Evolutionary conservation across 2,329 filamentous ascomycete genomes (phyloP).

Genomic region (Chaetomium olivaceum): DNA sequence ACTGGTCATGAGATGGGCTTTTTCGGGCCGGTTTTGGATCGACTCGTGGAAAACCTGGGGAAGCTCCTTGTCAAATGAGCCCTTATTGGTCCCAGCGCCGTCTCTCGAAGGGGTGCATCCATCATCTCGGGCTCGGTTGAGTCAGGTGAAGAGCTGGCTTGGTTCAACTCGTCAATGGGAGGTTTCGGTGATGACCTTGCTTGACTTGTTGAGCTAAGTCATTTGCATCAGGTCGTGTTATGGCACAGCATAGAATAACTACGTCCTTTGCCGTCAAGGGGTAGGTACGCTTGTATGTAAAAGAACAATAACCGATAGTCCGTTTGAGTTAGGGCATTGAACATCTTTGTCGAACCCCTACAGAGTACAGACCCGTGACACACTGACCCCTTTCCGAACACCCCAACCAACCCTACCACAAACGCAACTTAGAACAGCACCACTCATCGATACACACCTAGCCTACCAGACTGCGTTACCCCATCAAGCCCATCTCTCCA

Average conservation of each 20-base stretch:
- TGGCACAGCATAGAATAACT: too few species aligned
- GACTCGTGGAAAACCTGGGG: not conserved
- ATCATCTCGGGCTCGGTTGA: not conserved
- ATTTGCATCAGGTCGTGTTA: not conserved
- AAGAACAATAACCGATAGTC: too few species aligned
- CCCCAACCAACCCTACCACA: too few species aligned
- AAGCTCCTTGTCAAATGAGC: not conserved
- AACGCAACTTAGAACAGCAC: too few species aligned
- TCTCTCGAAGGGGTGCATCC: not conserved
- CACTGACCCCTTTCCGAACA: too few species aligned
- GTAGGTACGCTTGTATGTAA: too few species aligned
- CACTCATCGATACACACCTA: too few species aligned
- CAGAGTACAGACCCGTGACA: too few species aligned
- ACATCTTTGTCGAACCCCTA: too few species aligned
- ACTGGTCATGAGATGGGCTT: slow-evolving; percentile 7
- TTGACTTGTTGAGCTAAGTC: not conserved
- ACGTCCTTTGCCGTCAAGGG: too few species aligned
- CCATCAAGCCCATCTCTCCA: slow-evolving; percentile 2
- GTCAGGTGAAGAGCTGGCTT: not conserved
- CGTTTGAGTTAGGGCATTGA: too few species aligned
- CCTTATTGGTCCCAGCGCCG: not conserved
- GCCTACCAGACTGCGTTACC: not conserved
- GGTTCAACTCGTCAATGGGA: too few species aligned
- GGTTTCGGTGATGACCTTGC: not conserved
- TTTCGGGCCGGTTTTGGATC: not conserved